A percentile compares a stretch with the other conserved stretches of the same genome.
Evolutionary conservation across 768 basidiomycete species (phyloP).

Genomic region (Solioccasus polychromus): DNA sequence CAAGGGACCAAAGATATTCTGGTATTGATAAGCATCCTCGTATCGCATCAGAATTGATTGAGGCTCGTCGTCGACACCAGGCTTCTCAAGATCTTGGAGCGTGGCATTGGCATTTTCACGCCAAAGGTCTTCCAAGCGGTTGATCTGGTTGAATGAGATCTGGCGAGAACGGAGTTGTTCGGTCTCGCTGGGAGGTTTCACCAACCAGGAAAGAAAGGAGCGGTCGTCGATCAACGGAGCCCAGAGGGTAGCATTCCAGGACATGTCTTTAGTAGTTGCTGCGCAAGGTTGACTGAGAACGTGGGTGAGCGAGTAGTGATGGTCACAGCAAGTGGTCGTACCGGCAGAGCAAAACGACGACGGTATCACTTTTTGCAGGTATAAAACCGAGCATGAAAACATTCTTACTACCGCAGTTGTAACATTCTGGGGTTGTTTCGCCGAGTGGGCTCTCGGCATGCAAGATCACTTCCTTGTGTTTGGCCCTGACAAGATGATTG

Average conservation of each 20-base stretch:
- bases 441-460: slow-evolving; percentile 95
- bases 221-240: slow-evolving; percentile 98
- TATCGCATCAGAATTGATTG: slow-evolving; percentile 88
- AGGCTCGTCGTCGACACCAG: slow-evolving; percentile 96
- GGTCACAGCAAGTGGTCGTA: slow-evolving; percentile 34
- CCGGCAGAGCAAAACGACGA: slow-evolving; percentile 96
- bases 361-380: slow-evolving; percentile 98
- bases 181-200: slow-evolving; percentile 94
- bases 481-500: slow-evolving; percentile 97
- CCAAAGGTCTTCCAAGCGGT: slow-evolving; percentile 97
- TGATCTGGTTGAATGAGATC: slow-evolving; percentile 96
- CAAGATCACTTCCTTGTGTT: slow-evolving; percentile 97
- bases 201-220: slow-evolving; percentile 98
- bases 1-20: slow-evolving; percentile 98
- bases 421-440: slow-evolving; percentile 98
- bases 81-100: slow-evolving; percentile 94
- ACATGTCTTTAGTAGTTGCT: slow-evolving; percentile 94
- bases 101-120: slow-evolving; percentile 93
- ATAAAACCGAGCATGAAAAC: slow-evolving; percentile 99
- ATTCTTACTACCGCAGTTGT: slow-evolving; percentile 98
- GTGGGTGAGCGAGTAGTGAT: neutral
- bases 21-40: slow-evolving; percentile 99
- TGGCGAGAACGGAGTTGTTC: slow-evolving; percentile 96
- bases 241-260: slow-evolving; percentile 98
- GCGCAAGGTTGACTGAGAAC: slow-evolving; percentile 89